A percentile compares a stretch with the other conserved stretches of the same genome.
These are phyloP conservation scores for Falciphora oryzae DNA, from an alignment of 2,329 filamentous ascomycete species.

Conservation along the genomic window DNA sequence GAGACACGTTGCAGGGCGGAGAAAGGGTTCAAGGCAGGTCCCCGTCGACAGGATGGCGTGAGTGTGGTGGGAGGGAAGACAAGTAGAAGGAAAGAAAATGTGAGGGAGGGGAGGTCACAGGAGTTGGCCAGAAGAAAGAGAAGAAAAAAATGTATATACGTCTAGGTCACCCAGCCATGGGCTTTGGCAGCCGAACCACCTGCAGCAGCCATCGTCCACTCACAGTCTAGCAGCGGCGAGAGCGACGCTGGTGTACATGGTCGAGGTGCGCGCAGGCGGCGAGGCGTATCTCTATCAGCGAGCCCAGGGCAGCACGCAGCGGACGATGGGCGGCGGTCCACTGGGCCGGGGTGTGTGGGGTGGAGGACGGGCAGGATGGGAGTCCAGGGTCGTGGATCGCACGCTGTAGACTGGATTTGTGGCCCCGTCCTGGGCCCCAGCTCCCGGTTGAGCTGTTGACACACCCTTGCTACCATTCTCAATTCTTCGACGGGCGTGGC, in stretches of 20 bases:
- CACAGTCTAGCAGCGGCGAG: background rate
- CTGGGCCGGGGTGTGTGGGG: background rate
- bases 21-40: background rate
- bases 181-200: background rate
- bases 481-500: background rate
- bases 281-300: background rate
- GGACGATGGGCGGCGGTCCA: background rate
- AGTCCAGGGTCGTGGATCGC: background rate
- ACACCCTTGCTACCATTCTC: background rate
- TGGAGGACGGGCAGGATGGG: background rate
- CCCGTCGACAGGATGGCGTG: background rate
- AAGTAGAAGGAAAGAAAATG: background rate
- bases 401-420: background rate
- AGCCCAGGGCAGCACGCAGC: background rate
- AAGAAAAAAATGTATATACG: background rate
- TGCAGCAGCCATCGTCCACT: background rate
- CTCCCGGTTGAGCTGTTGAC: background rate
- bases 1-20: conserved; percentile 6
- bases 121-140: background rate
- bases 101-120: background rate
- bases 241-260: background rate
- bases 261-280: background rate
- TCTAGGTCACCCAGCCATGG: background rate
- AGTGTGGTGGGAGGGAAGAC: background rate
- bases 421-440: background rate